Conservation (phyloP, 306 rosid species). For the Fragaria nilgerrensis region DNA sequence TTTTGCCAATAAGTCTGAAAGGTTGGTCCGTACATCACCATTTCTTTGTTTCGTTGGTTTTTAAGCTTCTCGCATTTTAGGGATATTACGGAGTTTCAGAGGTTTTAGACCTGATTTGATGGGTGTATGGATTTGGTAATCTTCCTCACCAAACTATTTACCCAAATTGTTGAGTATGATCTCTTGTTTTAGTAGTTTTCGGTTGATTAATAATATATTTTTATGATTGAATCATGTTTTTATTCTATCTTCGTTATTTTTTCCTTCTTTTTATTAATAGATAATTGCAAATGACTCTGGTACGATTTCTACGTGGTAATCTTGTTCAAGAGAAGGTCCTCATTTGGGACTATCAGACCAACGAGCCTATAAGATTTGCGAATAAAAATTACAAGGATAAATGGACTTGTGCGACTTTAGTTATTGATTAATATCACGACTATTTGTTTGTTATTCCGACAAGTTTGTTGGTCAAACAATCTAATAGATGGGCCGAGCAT, state of each 20-base stretch:
- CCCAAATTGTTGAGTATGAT: background rate
- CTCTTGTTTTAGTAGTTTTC: background rate
- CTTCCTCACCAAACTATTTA: background rate
- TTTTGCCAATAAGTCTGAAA: background rate
- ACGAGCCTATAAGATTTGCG: background rate
- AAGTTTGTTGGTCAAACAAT: background rate
- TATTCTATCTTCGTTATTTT: background rate
- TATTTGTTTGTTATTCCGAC: too few species aligned
- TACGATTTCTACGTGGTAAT: background rate
- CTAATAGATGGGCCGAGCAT: background rate
- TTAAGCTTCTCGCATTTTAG: background rate
- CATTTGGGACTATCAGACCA: too few species aligned
- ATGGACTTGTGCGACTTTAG: too few species aligned
- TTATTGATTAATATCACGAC: too few species aligned
- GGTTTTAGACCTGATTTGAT: background rate
- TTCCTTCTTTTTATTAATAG: background rate
- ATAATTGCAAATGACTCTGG: background rate
- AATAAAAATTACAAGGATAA: too few species aligned
- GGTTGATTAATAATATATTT: background rate
- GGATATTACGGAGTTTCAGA: background rate
- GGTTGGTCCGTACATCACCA: background rate
- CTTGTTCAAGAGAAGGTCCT: too few species aligned
- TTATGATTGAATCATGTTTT: background rate
- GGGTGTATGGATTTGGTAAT: background rate
- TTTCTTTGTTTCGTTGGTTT: background rate